Base-by-base conservation (phyloP, 2,329 filamentous ascomycete genomes). In the Cladosporium sp. region DNA sequence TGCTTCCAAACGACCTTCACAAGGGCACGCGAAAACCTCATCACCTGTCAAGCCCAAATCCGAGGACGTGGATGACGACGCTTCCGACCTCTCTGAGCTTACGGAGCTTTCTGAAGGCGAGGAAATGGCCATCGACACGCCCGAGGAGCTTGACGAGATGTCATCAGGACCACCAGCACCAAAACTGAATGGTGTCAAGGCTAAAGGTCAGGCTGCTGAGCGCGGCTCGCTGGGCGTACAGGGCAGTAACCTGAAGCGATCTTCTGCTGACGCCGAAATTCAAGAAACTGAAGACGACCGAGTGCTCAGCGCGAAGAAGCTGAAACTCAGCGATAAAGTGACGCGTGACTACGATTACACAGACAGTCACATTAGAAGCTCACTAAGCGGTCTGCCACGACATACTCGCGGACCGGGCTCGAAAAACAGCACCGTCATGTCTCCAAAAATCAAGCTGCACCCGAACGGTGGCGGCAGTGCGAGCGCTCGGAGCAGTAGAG, bases 31-130 rank as follows among this genome's bases (percentile, higher is more conserved):
- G 28, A 66, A 63, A 62, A 63, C 62, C 19, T 56, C 60, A 48
- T 68, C 66, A 56, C 65, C 66, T 12, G 28, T 54, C 19, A 65
- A 67, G 48, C 62, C 63, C 56, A 62, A 66, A 40, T 45, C 61
- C 17, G 62, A 35, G 20, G 28, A 53, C 37, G 17, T 32, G 24
- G 56, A 45, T n/a, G 44, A 58, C 49, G 57, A 55, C 36, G 62
- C 50, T 56, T 60, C 39, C 60, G 66, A 70, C 51, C 65, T 65
- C 22, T 71, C 69, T 9, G 59, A 61, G 51, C 67, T 71, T 57
- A 70, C 69, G 7, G 64, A 66, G 73, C 72, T 72, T 17, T 70
- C 68, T 20, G 69, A 67, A 7, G 64, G 68, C 37, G 70, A 68
- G 49, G 63, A 63, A 7, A 62, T 66, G 61, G 65, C 66, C 10